Percentiles rank a stretch among this genome's conserved stretches.
These are phyloP conservation scores for Solanum acaule DNA, from an alignment of 257 asterid species.

Conservation along the genomic window DNA sequence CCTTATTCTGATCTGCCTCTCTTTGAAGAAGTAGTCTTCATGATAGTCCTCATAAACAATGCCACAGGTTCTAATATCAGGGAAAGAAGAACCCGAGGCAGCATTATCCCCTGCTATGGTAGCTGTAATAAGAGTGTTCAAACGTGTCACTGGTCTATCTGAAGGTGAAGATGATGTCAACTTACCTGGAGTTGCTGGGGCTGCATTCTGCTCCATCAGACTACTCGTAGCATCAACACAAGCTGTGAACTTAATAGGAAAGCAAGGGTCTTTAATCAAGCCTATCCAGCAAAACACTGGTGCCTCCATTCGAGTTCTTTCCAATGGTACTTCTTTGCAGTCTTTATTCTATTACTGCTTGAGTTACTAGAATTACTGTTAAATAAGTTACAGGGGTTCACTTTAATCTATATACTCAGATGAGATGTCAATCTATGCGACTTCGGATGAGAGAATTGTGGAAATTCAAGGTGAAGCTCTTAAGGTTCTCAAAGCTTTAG, in stretches of 20 bases:
- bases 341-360: not conserved
- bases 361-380: not conserved
- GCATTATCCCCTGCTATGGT: slow-evolving; percentile 74
- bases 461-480: slow-evolving; percentile 81
- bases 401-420: slow-evolving; percentile 22
- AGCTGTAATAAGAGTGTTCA: slow-evolving; percentile 59
- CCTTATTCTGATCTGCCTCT: not conserved
- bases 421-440: slow-evolving; percentile 58
- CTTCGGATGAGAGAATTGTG: slow-evolving; percentile 72
- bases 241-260: slow-evolving; percentile 75
- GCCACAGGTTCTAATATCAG: slow-evolving; percentile 61
- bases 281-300: slow-evolving; percentile 67
- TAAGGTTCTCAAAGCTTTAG: slow-evolving; percentile 75
- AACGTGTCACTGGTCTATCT: slow-evolving; percentile 52
- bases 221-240: slow-evolving; percentile 70
- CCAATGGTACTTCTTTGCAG: slow-evolving; percentile 36
- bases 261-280: slow-evolving; percentile 74
- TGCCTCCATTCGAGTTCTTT: slow-evolving; percentile 60
- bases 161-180: slow-evolving; percentile 35
- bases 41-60: not conserved
- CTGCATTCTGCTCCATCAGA: slow-evolving; percentile 51
- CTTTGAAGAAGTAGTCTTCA: not conserved
- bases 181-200: slow-evolving; percentile 28
- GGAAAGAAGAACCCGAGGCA: slow-evolving; percentile 76
- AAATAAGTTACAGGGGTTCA: not conserved